Evolutionary conservation across 2,329 filamentous ascomycete species (phyloP).

Genomic region (Trichocomaceae sp.): DNA sequence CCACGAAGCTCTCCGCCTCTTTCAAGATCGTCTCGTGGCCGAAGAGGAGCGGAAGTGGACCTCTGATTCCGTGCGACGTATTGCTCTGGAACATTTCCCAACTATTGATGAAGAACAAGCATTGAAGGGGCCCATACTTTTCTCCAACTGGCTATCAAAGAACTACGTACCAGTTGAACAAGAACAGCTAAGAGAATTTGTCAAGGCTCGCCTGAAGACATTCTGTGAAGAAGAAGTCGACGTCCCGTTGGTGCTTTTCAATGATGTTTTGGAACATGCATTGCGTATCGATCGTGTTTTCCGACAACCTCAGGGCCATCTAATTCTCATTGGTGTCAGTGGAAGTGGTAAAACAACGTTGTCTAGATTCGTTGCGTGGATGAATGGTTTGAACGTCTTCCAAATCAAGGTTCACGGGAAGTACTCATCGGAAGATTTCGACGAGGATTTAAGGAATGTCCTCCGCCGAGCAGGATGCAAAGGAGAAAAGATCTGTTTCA

Average conservation of each 20-base stretch:
- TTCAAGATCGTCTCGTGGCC: conserved; percentile 91
- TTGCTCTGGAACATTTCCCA: conserved; percentile 87
- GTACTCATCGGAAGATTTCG: conserved; percentile 97
- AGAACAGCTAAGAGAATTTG: conserved; percentile 90
- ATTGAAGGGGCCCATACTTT: conserved; percentile 86
- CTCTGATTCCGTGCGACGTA: conserved; percentile 74
- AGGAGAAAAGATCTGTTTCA: conserved; percentile 99
- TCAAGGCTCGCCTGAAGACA: conserved; percentile 91
- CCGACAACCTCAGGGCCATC: conserved; percentile 92
- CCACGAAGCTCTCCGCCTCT: conserved; percentile 89
- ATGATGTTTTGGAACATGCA: conserved; percentile 96
- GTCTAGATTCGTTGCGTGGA: conserved; percentile 98
- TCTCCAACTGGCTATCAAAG: conserved; percentile 99
- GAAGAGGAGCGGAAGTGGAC: conserved; percentile 97
- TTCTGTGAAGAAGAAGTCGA: conserved; percentile 99
- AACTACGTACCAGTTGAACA: conserved; percentile 96
- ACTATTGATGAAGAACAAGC: conserved; percentile 88
- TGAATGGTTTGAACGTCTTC: conserved; percentile 98
- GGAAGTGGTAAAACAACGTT: conserved; percentile 97
- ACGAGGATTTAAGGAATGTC: conserved; percentile 92
- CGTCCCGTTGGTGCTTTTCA: conserved; percentile 97
- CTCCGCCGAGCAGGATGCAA: conserved; percentile 91
- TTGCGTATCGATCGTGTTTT: conserved; percentile 98
- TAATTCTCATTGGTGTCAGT: conserved; percentile 97
- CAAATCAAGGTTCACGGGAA: conserved; percentile 99